phyloP scores from a whole-genome alignment of 2,329 filamentous ascomycete species.

The Botrytis tulipae region DNA sequence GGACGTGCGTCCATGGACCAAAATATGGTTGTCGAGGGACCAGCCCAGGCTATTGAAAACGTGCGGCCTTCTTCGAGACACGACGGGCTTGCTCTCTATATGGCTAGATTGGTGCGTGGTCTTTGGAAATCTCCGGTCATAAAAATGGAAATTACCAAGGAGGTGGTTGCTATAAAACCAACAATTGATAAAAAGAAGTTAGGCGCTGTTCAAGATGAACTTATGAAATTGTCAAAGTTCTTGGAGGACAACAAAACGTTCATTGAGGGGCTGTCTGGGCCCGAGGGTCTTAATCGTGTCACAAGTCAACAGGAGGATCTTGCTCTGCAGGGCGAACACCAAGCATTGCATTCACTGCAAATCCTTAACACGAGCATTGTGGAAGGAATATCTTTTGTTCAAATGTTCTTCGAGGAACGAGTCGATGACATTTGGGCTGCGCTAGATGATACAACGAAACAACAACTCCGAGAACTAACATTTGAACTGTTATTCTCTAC shows the following conservation, averaged over 20 bases:
- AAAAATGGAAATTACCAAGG: constrained; percentile 51
- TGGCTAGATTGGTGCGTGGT: constrained; percentile 81
- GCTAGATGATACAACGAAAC: constrained; percentile 67
- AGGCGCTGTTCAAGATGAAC: constrained; percentile 71
- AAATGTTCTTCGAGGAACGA: constrained; percentile 91
- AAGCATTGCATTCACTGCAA: constrained; percentile 82
- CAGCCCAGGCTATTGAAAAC: constrained; percentile 70
- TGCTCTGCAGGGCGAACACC: constrained; percentile 89
- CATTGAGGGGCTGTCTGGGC: constrained; percentile 91
- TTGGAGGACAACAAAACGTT: constrained; percentile 83
- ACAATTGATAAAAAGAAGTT: constrained; percentile 68
- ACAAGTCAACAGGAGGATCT: constrained; percentile 86
- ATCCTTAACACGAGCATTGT: constrained; percentile 86
- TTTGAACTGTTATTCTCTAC: constrained; percentile 87
- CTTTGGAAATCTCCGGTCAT: constrained; percentile 84
- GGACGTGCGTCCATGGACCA: constrained; percentile 84
- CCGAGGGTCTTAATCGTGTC: constrained; percentile 76
- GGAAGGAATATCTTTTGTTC: constrained; percentile 93
- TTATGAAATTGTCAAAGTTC: constrained; percentile 78
- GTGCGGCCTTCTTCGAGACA: constrained; percentile 87
- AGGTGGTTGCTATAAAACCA: constrained; percentile 62
- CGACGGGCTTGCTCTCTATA: constrained; percentile 82
- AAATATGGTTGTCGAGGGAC: constrained; percentile 61
- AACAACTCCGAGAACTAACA: constrained; percentile 72
- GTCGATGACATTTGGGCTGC: constrained; percentile 82